phyloP scores from a whole-genome alignment of 352 stramenopile genomes.

The Pythium brassicae region DNA sequence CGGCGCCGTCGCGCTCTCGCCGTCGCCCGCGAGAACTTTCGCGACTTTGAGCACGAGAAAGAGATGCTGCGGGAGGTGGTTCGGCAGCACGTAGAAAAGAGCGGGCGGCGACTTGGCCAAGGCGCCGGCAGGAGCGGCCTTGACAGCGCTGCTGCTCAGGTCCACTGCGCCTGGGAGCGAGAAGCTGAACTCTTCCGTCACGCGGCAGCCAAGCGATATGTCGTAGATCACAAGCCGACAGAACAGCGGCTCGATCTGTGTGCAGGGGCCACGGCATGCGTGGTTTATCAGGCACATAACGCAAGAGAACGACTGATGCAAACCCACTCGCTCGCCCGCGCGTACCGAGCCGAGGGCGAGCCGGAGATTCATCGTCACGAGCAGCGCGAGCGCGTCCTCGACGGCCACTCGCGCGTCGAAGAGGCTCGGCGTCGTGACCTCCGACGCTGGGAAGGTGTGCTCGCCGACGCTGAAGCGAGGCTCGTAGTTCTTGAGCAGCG shows the following conservation, averaged over 20 bases:
- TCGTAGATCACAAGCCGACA: conserved; percentile 69
- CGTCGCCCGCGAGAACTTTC: conserved; percentile 55
- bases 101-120: conserved; percentile 15
- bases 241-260: conserved; percentile 55
- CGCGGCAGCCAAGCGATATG: conserved; percentile 37
- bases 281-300: background rate
- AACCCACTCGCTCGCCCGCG: background rate
- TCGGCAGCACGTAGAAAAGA: conserved; percentile 55
- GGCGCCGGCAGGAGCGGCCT: background rate
- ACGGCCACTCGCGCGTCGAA: conserved; percentile 42
- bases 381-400: conserved; percentile 42
- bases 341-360: conserved; percentile 53
- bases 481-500: conserved; percentile 65
- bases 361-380: conserved; percentile 35
- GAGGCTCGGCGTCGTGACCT: conserved; percentile 29
- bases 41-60: conserved; percentile 66
- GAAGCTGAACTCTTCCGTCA: conserved; percentile 69
- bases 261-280: background rate
- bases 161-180: conserved; percentile 20
- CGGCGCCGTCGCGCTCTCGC: conserved; percentile 39
- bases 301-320: background rate
- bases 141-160: conserved; percentile 9
- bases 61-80: conserved; percentile 39
- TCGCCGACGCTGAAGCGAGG: conserved; percentile 33
- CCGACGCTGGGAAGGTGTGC: conserved; percentile 41